Conservation (phyloP, 441 rosid genomes). For the Croton setiger region DNA sequence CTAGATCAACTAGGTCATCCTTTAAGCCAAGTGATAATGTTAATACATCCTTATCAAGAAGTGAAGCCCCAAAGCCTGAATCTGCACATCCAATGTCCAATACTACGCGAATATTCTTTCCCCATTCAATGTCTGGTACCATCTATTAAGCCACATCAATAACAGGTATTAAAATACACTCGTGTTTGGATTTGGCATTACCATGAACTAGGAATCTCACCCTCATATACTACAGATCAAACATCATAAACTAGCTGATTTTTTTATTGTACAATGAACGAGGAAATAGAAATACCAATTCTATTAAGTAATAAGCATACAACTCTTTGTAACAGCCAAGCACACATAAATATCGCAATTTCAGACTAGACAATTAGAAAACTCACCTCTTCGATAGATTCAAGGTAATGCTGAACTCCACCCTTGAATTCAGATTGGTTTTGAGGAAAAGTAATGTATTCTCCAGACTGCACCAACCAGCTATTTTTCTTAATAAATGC, state of each 20-base stretch:
- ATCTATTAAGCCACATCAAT: constrained; percentile 56
- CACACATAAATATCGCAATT: not conserved
- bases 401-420: constrained; percentile 86
- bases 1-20: constrained; percentile 87
- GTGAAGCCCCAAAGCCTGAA: constrained; percentile 68
- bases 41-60: constrained; percentile 74
- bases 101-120: constrained; percentile 84
- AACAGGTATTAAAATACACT: constrained; percentile 16
- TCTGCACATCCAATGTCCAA: constrained; percentile 79
- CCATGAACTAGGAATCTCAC: constrained; percentile 3
- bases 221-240: not conserved
- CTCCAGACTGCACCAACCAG: constrained; percentile 72
- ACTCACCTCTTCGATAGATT: constrained; percentile 90
- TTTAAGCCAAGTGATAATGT: constrained; percentile 78
- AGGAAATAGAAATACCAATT: not conserved
- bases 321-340: not conserved
- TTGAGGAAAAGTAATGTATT: constrained; percentile 68
- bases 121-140: constrained; percentile 99
- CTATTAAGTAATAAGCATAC: not conserved
- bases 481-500: constrained; percentile 65
- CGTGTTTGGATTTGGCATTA: not conserved
- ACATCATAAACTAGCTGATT: not conserved
- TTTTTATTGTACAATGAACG: not conserved
- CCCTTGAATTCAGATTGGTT: constrained; percentile 73
- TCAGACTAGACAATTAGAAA: constrained; percentile 14